Evolutionary conservation across 2,329 filamentous ascomycete genomes (phyloP).

Genomic region (Alternaria alternata): DNA sequence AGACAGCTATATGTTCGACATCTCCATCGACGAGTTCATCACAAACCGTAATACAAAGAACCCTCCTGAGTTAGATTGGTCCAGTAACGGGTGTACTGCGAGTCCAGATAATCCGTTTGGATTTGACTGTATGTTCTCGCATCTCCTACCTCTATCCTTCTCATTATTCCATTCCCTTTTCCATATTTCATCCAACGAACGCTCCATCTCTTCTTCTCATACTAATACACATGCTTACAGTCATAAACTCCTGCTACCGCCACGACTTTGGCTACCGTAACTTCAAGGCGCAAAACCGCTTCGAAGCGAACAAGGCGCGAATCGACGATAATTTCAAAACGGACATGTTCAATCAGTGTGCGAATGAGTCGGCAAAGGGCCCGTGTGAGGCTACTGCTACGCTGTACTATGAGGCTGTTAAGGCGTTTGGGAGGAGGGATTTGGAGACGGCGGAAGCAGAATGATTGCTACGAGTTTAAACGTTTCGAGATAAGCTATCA

Average conservation of each 20-base stretch:
- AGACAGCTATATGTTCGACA: constrained; percentile 59
- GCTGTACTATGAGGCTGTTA: constrained; percentile 46
- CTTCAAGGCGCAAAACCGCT: constrained; percentile 60
- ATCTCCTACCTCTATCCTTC: background rate
- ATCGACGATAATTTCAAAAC: constrained; percentile 62
- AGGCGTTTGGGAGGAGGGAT: background rate
- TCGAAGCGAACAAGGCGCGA: constrained; percentile 36
- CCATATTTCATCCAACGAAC: background rate
- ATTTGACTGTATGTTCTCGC: constrained; percentile 33
- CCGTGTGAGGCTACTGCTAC: constrained; percentile 38
- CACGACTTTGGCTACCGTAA: constrained; percentile 66
- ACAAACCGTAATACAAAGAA: constrained; percentile 51
- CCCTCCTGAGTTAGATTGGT: constrained; percentile 44
- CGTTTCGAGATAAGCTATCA: background rate
- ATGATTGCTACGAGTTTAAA: background rate
- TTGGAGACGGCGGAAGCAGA: background rate
- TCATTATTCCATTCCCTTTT: no score
- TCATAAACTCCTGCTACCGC: constrained; percentile 51
- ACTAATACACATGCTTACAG: constrained; percentile 1
- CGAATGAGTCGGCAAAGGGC: constrained; percentile 20
- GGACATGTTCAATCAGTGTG: constrained; percentile 47
- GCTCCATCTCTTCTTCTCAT: background rate
- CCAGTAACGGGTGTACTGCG: constrained; percentile 46
- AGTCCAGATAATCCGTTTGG: constrained; percentile 46
- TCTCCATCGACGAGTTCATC: constrained; percentile 55